phyloP scores from a whole-genome alignment of 768 basidiomycete genomes.

The Cytidiella melzeri region DNA sequence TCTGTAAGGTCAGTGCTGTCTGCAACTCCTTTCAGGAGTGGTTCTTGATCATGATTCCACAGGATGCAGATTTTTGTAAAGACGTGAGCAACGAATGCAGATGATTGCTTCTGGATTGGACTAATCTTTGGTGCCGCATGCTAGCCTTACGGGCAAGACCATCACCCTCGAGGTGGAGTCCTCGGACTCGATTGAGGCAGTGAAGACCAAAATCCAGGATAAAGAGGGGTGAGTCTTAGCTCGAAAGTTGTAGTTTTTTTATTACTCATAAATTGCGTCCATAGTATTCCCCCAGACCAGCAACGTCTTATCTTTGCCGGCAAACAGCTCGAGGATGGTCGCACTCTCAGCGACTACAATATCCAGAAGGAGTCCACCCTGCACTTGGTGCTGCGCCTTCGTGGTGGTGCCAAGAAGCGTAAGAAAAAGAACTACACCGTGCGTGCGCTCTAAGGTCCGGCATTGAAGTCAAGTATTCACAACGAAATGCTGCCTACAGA shows the following conservation, averaged over 20 bases:
- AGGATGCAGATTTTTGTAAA: slow-evolving; percentile 98
- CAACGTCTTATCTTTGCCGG: slow-evolving; percentile 99
- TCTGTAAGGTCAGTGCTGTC: slow-evolving; percentile 48
- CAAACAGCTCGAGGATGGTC: slow-evolving; percentile 98
- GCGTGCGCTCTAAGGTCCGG: slow-evolving; percentile 30
- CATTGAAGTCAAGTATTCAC: background rate
- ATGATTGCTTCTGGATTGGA: background rate
- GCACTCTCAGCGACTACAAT: slow-evolving; percentile 92
- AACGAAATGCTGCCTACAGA: slow-evolving; percentile 38
- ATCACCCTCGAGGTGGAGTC: slow-evolving; percentile 98
- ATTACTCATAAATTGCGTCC: background rate
- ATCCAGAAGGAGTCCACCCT: slow-evolving; percentile 99
- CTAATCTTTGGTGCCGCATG: background rate
- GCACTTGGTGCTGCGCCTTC: slow-evolving; percentile 93
- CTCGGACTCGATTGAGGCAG: slow-evolving; percentile 96
- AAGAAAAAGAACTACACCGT: slow-evolving; percentile 99
- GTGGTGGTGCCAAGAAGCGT: slow-evolving; percentile 99
- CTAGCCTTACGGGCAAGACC: slow-evolving; percentile 96
- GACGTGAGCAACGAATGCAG: slow-evolving; percentile 50
- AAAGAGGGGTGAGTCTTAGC: slow-evolving; percentile 79
- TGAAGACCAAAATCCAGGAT: slow-evolving; percentile 96
- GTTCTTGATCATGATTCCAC: background rate
- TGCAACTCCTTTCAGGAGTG: slow-evolving; percentile 45
- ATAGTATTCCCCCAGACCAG: slow-evolving; percentile 86
- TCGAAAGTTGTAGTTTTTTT: too few relatives aligned